Evolutionary conservation across 1,284 basidiomycete species (phyloP).

Genomic region (Trichosporon faecale): DNA sequence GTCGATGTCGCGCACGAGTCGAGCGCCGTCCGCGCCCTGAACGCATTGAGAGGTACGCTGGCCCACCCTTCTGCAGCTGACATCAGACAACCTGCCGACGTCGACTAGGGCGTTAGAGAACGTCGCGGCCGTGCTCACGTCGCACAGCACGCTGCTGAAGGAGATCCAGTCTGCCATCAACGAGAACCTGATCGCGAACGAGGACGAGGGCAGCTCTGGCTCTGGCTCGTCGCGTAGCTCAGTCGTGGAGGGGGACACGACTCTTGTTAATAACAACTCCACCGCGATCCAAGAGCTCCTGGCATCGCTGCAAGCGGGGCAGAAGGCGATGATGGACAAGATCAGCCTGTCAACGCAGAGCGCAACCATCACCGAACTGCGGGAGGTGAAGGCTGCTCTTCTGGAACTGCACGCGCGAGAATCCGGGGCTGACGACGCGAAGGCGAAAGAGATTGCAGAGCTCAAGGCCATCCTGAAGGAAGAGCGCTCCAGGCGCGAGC

Average conservation of each 20-base stretch:
- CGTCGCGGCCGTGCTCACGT: conserved; percentile 14
- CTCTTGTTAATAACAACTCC: not conserved
- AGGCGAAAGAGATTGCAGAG: conserved; percentile 13
- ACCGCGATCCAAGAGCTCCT: conserved; percentile 18
- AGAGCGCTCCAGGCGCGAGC: not conserved
- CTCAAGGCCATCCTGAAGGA: not conserved
- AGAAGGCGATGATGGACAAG: conserved; percentile 23
- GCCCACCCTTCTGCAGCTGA: too few species aligned
- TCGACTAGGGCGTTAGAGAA: not conserved
- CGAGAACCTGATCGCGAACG: conserved; percentile 12
- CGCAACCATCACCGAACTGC: not conserved
- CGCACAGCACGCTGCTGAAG: conserved; percentile 18
- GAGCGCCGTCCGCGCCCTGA: conserved; percentile 4
- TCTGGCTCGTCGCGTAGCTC: not conserved
- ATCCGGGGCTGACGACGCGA: not conserved
- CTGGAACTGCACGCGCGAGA: conserved; percentile 16
- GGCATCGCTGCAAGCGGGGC: conserved; percentile 15
- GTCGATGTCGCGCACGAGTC: conserved; percentile 11
- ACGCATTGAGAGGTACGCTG: conserved; percentile 18
- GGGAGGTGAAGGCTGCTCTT: conserved; percentile 14
- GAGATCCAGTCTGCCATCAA: conserved; percentile 21
- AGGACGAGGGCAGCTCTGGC: not conserved
- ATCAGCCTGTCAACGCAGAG: conserved; percentile 14
- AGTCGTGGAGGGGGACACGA: not conserved
- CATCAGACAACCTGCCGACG: conserved; percentile 16